Conservation (phyloP, 345 rosid species). For the Cochlearia excelsa region DNA sequence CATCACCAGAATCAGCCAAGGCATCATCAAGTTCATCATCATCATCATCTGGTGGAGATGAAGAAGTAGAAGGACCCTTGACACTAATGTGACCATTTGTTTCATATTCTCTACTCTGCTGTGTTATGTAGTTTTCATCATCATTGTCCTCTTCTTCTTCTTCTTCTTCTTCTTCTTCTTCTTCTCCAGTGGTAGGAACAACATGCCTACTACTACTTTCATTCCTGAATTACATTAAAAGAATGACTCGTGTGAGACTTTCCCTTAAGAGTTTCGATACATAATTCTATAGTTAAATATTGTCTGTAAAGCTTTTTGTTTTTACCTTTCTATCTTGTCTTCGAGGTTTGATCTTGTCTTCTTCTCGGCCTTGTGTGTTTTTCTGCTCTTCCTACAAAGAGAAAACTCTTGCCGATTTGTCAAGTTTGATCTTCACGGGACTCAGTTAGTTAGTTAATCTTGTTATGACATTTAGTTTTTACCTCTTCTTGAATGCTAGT, state of each 20-base stretch:
- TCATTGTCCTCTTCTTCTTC: neutral
- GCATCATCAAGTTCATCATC: conserved; percentile 34
- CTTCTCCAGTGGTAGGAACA: conserved; percentile 6
- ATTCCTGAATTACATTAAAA: conserved; percentile 35
- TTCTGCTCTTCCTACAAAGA: conserved; percentile 26
- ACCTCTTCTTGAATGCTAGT: conserved; percentile 60
- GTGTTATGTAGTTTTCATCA: conserved; percentile 18
- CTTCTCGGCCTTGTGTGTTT: conserved; percentile 26
- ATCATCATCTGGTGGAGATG: conserved; percentile 26
- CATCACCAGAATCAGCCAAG: conserved; percentile 41
- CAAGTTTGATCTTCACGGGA: conserved; percentile 2
- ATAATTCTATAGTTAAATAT: neutral
- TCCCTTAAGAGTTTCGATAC: conserved; percentile 1
- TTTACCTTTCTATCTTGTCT: conserved; percentile 42
- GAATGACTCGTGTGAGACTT: conserved; percentile 1
- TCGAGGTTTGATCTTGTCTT: conserved; percentile 22
- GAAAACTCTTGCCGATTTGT: neutral
- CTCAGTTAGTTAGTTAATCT: neutral
- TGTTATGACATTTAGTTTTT: neutral
- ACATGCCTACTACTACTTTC: conserved; percentile 11
- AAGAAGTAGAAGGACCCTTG: conserved; percentile 23
- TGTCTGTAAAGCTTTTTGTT: neutral
- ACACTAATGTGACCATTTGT: conserved; percentile 26
- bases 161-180: neutral
- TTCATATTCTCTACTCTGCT: conserved; percentile 10